Conservation (phyloP, 176 grass and related monocot genomes). For the Tillandsia leiboldiana region DNA sequence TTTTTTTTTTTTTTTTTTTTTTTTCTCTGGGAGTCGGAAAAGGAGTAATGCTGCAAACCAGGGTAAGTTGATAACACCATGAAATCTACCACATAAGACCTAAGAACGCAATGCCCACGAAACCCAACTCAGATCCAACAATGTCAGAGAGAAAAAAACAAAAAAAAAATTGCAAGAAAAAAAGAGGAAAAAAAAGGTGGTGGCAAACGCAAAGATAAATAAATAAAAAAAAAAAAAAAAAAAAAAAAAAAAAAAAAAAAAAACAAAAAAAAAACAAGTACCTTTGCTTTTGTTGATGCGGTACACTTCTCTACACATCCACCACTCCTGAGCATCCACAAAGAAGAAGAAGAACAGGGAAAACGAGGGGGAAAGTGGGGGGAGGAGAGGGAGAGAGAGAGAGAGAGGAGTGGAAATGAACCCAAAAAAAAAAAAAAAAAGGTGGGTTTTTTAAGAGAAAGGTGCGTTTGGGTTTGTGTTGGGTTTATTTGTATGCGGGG, state of each 20-base stretch:
- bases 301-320: constrained; percentile 17
- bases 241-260: neutral
- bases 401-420: constrained; percentile 2
- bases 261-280: neutral
- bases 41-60: neutral
- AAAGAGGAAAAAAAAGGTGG: constrained; percentile 6
- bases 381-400: neutral
- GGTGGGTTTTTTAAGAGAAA: neutral
- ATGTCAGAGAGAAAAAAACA: neutral
- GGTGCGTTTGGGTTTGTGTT: neutral
- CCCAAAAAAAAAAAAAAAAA: neutral
- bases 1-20: no score
- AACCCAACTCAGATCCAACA: neutral
- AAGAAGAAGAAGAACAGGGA: constrained; percentile 10
- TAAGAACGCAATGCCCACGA: constrained; percentile 5
- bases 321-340: neutral
- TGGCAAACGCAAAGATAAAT: neutral
- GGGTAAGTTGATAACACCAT: neutral
- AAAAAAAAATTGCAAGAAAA: constrained; percentile 5
- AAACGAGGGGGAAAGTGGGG: constrained; percentile 2
- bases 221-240: neutral
- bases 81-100: neutral
- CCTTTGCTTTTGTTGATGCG: constrained; percentile 6
- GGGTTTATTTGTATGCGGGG: constrained; percentile 6
- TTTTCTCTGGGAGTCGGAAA: no score